phyloP scores from a whole-genome alignment of 2,329 filamentous ascomycete species.

The Aspergillus intermedius region DNA sequence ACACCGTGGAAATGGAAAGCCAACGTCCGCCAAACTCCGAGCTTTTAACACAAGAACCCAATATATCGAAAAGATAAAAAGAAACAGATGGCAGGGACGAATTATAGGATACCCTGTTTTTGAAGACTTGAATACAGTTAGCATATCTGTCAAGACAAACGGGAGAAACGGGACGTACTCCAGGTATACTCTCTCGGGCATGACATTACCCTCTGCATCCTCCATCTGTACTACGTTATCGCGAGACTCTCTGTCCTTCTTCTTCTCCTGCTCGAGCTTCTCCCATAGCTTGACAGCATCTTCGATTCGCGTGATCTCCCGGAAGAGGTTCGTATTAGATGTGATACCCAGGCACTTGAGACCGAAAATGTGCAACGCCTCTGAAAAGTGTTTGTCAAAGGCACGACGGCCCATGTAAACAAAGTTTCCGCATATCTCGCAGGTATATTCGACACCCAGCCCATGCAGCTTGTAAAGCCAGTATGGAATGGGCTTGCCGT shows the following conservation, averaged over 20 bases:
- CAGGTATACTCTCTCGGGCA: slow-evolving; percentile 97
- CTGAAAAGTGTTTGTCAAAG: slow-evolving; percentile 98
- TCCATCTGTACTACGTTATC: slow-evolving; percentile 97
- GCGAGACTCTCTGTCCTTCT: slow-evolving; percentile 65
- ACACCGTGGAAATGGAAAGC: slow-evolving; percentile 9
- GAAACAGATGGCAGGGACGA: slow-evolving; percentile 2
- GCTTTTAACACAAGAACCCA: slow-evolving; percentile 15
- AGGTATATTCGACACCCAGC: slow-evolving; percentile 86
- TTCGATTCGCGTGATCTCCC: slow-evolving; percentile 88
- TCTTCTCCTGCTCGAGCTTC: slow-evolving; percentile 82
- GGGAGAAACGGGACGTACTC: slow-evolving; percentile 46
- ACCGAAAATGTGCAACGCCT: slow-evolving; percentile 86
- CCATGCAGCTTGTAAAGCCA: slow-evolving; percentile 98
- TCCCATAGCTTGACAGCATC: slow-evolving; percentile 87
- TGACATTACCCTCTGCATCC: slow-evolving; percentile 93
- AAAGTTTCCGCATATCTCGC: slow-evolving; percentile 95
- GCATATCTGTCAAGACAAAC: slow-evolving; percentile 5
- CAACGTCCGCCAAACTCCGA: slow-evolving; percentile 25
- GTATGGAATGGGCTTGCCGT: slow-evolving; percentile 97
- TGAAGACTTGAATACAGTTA: slow-evolving; percentile 51
- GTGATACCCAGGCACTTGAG: slow-evolving; percentile 91
- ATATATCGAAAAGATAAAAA: slow-evolving; percentile 4
- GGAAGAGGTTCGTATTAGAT: slow-evolving; percentile 73
- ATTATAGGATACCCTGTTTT: slow-evolving; percentile 76
- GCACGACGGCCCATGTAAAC: slow-evolving; percentile 97